phyloP scores from a whole-genome alignment of 352 stramenopile species.

The Globisporangium paroecandrum region DNA sequence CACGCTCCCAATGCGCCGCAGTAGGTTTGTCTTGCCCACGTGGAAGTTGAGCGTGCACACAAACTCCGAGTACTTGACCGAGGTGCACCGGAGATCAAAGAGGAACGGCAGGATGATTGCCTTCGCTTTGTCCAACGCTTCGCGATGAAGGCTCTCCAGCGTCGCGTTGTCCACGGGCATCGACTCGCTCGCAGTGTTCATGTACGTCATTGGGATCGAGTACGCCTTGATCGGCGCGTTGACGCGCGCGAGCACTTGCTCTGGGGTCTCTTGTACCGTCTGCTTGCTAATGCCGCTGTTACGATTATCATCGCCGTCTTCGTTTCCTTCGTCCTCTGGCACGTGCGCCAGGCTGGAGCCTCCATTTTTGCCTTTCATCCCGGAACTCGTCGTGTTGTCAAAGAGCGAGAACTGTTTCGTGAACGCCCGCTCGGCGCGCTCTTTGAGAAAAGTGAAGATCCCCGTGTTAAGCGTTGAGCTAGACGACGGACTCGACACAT shows the following conservation, averaged over 20 bases:
- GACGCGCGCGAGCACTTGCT: constrained; percentile 45
- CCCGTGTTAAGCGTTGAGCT: constrained; percentile 50
- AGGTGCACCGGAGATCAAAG: constrained; percentile 38
- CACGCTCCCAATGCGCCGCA: constrained; percentile 37
- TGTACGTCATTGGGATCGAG: constrained; percentile 49
- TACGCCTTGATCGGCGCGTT: constrained; percentile 53
- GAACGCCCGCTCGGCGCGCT: constrained; percentile 58
- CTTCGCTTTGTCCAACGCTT: constrained; percentile 48
- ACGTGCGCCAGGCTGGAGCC: constrained; percentile 38
- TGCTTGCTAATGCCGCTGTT: constrained; percentile 10
- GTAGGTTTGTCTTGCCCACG: constrained; percentile 62
- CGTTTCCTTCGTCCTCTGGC: constrained; percentile 40
- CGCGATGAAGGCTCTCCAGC: constrained; percentile 44
- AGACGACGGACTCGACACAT: constrained; percentile 6
- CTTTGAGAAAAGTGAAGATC: constrained; percentile 76
- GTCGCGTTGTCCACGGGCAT: constrained; percentile 51
- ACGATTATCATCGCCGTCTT: constrained; percentile 23
- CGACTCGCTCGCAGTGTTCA: constrained; percentile 42
- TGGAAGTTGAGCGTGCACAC: constrained; percentile 42
- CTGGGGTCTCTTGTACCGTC: constrained; percentile 25
- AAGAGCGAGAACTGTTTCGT: constrained; percentile 64
- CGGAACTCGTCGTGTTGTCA: constrained; percentile 15
- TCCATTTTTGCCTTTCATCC: constrained; percentile 12
- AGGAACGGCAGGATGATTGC: constrained; percentile 54
- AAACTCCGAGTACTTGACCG: constrained; percentile 38